These are phyloP conservation scores for Pharus latifolius DNA, from an alignment of 176 grass and related monocot genomes.

Conservation along the genomic window DNA sequence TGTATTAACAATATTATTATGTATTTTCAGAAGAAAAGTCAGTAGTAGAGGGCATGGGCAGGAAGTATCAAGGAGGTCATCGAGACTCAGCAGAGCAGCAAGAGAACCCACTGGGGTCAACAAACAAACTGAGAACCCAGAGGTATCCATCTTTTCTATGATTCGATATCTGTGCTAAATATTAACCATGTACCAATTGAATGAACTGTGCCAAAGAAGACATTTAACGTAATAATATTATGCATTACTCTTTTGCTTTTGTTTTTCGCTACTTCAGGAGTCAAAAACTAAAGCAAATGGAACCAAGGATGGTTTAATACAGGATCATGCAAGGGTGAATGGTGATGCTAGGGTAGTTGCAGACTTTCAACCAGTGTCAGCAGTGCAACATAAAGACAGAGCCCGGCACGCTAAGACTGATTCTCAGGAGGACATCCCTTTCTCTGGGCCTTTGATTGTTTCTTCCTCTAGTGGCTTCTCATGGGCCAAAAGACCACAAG, in stretches of 20 bases:
- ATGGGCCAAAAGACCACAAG: constrained; percentile 68
- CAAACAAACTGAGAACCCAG: constrained; percentile 10
- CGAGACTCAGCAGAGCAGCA: constrained; percentile 45
- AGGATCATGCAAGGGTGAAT: constrained; percentile 36
- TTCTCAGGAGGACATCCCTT: constrained; percentile 39
- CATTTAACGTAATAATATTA: neutral
- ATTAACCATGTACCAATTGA: neutral
- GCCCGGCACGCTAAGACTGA: constrained; percentile 34
- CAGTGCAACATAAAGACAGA: constrained; percentile 27
- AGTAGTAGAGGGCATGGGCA: constrained; percentile 36
- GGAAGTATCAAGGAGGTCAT: constrained; percentile 56
- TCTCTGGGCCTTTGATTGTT: constrained; percentile 70
- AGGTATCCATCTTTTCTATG: constrained; percentile 23
- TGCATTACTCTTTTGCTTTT: neutral
- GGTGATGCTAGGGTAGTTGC: constrained; percentile 39
- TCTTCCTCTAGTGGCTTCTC: constrained; percentile 72
- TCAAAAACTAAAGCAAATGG: constrained; percentile 28
- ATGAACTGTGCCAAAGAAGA: neutral
- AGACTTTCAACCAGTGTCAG: constrained; percentile 40
- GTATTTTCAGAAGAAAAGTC: constrained; percentile 44
- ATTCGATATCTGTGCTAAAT: neutral
- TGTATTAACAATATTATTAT: neutral
- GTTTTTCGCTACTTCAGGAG: constrained; percentile 39
- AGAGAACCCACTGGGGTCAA: constrained; percentile 26
- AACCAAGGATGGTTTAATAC: constrained; percentile 20